Evolutionary conservation across 2,329 filamentous ascomycete genomes (phyloP).

Genomic region (Macrophomina phaseolina): DNA sequence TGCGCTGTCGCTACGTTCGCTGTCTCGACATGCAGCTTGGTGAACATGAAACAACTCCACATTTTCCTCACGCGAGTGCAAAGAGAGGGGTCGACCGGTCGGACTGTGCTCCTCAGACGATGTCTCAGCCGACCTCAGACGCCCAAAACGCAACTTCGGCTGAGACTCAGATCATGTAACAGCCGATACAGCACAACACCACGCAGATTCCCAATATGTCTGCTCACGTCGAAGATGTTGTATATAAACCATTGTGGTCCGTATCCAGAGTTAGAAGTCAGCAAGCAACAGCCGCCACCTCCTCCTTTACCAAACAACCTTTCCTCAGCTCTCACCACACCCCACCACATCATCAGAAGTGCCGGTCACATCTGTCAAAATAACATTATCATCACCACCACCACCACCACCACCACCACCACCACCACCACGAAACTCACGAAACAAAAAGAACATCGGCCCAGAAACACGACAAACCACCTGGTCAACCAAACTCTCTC

Average conservation of each 20-base stretch:
- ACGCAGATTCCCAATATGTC: conserved; percentile 1
- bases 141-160: conserved; percentile 21
- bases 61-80: conserved; percentile 3
- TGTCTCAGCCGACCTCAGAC: conserved; percentile 22
- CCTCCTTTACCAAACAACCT: not conserved
- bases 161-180: conserved; percentile 20
- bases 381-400: not conserved
- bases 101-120: conserved; percentile 5
- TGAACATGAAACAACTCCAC: conserved; percentile 15
- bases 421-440: not conserved
- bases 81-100: not conserved
- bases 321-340: not conserved
- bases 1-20: not conserved
- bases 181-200: conserved; percentile 19
- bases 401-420: not conserved
- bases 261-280: not conserved
- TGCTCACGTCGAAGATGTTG: not conserved
- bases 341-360: not conserved
- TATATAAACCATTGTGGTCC: not conserved
- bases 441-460: not conserved
- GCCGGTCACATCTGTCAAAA: conserved; percentile 14
- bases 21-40: not conserved
- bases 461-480: not conserved
- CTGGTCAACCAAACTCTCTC: not conserved
- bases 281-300: not conserved